phyloP scores from a whole-genome alignment of 2,329 filamentous ascomycete species.

The Cytospora piceicola region DNA sequence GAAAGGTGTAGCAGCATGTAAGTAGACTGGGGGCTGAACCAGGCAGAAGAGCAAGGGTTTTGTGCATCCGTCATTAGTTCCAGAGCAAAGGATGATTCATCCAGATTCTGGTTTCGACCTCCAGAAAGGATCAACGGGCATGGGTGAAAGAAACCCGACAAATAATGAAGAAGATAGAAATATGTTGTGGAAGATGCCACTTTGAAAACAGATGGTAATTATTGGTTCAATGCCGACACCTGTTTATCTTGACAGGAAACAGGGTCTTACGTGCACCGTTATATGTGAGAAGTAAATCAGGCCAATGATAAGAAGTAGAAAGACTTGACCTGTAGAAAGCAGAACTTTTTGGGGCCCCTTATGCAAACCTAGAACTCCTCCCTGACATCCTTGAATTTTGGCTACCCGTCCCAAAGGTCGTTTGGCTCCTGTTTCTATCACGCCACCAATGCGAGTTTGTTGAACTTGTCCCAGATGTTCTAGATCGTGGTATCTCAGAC shows the following conservation, averaged over 20 bases:
- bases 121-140: neutral
- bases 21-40: conserved; percentile 46
- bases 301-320: neutral
- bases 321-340: neutral
- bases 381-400: neutral
- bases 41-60: neutral
- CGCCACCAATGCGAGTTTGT: neutral
- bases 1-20: conserved; percentile 41
- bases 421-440: conserved; percentile 11
- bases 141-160: neutral
- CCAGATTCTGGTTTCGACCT: neutral
- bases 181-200: neutral
- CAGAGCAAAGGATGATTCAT: neutral
- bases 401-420: conserved; percentile 6
- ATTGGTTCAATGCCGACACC: no score
- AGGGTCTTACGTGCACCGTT: no score
- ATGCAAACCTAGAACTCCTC: conserved; percentile 15
- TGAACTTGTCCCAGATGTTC: neutral
- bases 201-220: no score
- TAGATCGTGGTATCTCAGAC: neutral
- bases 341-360: neutral
- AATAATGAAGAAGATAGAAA: neutral
- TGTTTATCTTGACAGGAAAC: no score
- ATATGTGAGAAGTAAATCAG: neutral
- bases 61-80: neutral